Evolutionary conservation across 2,329 filamentous ascomycete genomes (phyloP), one percentile per base, ranked within the genome.

Genomic region (Neodidymelliopsis sp.): DNA sequence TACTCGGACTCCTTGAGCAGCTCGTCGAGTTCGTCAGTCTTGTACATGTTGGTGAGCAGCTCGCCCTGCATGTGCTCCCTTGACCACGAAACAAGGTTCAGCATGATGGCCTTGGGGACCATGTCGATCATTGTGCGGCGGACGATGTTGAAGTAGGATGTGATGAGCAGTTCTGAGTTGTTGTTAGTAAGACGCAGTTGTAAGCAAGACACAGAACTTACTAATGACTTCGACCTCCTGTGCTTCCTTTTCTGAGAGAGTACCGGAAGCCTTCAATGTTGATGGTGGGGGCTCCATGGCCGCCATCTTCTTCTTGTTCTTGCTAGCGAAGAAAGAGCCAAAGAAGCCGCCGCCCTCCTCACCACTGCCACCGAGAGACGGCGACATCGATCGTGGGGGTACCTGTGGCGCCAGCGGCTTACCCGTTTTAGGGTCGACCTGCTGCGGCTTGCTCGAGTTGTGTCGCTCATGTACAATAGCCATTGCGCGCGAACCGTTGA

Each of bases 281-380:
- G 94, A 85, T 55, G 94, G 94, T 28, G 94, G 94, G 11, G 94
- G 82, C 73, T 99, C 94, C 94, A 99, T 99, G 36, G 93, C 92
- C n/a, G 94, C 94, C 78, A 96, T 95, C 87, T 97, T 97, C 84
- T 99, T 99, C 86, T 97, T 99, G 80, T 97, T 99, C 84, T 97
- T 99, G 70, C 90, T 92, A 9, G 94, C 91, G 71, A 97, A 99
- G 84, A 99, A 99, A 68, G 90, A 96, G 62, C 94, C 94, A 66
- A 99, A 99, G 83, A 99, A 99, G 27, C 93, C 91, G 52, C 82
- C 66, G 12, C 73, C 67, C 8, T 71, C 79, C 69, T 90, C 90
- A 53, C 73, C 75, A 39, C 86, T 85, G 13, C 28, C 28, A 23
- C 49, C 49, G 37, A 91, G 77, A 28, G 87, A 88, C 6, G 91